Percentiles rank a stretch among this genome's conserved stretches.
These are phyloP conservation scores for Hexamita inflata DNA, from an alignment of 208 protist genomes.

Conservation along the genomic window DNA sequence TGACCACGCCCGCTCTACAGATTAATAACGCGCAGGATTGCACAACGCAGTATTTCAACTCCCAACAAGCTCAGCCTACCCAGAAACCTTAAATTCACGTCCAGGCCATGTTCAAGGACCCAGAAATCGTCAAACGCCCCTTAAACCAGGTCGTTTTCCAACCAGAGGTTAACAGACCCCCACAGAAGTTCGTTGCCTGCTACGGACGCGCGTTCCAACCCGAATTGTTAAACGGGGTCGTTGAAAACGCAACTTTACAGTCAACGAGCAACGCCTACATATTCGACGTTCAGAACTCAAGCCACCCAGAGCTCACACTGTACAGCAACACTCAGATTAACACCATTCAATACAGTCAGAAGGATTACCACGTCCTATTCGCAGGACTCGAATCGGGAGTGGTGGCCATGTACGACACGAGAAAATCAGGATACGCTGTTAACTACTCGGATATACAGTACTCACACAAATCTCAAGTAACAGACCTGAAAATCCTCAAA, in stretches of 20 bases:
- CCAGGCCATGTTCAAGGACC: neutral
- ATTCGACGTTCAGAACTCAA: conserved; percentile 1
- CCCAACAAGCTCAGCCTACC: too few species aligned
- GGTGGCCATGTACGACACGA: conserved; percentile 5
- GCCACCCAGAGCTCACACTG: neutral
- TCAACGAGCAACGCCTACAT: neutral
- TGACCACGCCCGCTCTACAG: neutral
- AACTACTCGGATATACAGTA: neutral
- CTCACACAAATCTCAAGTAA: neutral
- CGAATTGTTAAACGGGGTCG: neutral
- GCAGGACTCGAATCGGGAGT: neutral
- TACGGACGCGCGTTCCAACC: neutral
- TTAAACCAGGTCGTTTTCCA: neutral
- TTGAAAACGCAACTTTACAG: neutral
- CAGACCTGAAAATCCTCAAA: conserved; percentile 11
- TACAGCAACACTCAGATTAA: neutral
- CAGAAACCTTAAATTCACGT: neutral
- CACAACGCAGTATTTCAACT: neutral
- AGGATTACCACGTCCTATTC: conserved; percentile 13
- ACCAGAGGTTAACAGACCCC: neutral
- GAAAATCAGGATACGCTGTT: neutral
- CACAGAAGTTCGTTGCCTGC: neutral
- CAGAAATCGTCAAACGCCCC: neutral
- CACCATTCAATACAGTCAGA: neutral
- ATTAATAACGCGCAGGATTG: conserved; percentile 12